Percentiles rank a stretch among this genome's conserved stretches.
These are phyloP conservation scores for Eragrostis curvula DNA, from an alignment of 176 grass and related monocot genomes.

Conservation along the genomic window DNA sequence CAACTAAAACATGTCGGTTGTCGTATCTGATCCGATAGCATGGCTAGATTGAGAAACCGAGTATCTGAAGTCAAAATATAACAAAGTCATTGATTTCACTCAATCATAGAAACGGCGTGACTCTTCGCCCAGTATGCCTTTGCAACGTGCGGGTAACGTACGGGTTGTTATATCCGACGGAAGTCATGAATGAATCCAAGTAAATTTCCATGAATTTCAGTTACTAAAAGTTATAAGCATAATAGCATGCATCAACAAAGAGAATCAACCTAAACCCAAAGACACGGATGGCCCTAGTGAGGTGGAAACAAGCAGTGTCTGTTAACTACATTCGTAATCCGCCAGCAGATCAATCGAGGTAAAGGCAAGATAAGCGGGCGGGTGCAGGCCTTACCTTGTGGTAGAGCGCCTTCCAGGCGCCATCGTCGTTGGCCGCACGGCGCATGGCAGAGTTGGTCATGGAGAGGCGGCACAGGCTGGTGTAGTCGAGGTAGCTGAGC, in stretches of 20 bases:
- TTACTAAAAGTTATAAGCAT: neutral
- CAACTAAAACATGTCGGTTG: neutral
- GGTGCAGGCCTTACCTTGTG: slow-evolving; percentile 58
- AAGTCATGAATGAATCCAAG: neutral
- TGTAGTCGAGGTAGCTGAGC: slow-evolving; percentile 95
- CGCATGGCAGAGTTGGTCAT: slow-evolving; percentile 99
- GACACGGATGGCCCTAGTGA: neutral
- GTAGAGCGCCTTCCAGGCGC: slow-evolving; percentile 92
- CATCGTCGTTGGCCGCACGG: slow-evolving; percentile 91
- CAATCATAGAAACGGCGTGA: slow-evolving; percentile 6
- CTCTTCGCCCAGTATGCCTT: neutral
- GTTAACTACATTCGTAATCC: slow-evolving; percentile 29
- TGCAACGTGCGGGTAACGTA: neutral
- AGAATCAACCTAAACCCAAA: neutral
- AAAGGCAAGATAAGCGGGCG: neutral
- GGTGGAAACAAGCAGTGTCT: neutral
- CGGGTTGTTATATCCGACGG: neutral
- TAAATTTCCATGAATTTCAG: neutral
- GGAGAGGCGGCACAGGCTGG: slow-evolving; percentile 92
- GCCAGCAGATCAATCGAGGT: slow-evolving; percentile 15
- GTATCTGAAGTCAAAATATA: neutral
- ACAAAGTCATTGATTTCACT: neutral
- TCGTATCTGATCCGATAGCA: neutral
- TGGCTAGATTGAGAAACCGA: slow-evolving; percentile 4
- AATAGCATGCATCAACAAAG: slow-evolving; percentile 1